A percentile compares a stretch with the other conserved stretches of the same genome.
Evolutionary conservation across 139 green algal species (phyloP).

Genomic region (Chlorella sorokiniana): DNA sequence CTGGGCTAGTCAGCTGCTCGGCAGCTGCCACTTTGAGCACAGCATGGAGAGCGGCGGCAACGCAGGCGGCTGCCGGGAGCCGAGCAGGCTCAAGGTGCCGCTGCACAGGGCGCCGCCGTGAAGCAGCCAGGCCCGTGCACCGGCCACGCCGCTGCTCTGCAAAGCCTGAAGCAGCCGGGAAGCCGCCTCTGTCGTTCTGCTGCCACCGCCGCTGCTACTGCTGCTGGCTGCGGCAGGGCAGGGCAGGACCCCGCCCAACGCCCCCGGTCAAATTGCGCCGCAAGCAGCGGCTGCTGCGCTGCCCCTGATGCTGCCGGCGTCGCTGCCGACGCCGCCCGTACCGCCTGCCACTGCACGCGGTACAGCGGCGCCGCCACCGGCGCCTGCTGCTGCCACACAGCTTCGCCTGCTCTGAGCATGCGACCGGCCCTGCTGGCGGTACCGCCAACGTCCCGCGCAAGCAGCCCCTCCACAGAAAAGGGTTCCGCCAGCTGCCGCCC

Average conservation of each 20-base stretch:
- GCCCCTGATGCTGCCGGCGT: neutral
- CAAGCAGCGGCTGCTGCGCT: neutral
- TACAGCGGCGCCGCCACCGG: conserved; percentile 29
- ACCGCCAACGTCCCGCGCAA: neutral
- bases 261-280: neutral
- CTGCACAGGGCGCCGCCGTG: too few relatives aligned
- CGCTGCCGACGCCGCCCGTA: neutral
- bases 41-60: conserved; percentile 4
- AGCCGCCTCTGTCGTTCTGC: neutral
- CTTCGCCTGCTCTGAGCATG: neutral
- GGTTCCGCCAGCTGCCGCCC: neutral
- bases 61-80: neutral
- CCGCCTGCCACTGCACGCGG: conserved; percentile 10
- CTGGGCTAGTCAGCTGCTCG: neutral
- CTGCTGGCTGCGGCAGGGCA: neutral
- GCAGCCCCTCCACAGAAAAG: neutral
- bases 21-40: conserved; percentile 21
- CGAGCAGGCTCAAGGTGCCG: neutral
- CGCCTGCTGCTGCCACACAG: neutral
- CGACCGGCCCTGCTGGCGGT: neutral
- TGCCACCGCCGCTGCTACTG: neutral
- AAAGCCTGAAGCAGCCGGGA: conserved; percentile 1
- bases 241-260: neutral
- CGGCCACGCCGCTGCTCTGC: neutral
- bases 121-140: neutral